A percentile compares a stretch with the other conserved stretches of the same genome.
Conservation (phyloP, 2,329 filamentous ascomycete genomes). For the Trichoderma breve region DNA sequence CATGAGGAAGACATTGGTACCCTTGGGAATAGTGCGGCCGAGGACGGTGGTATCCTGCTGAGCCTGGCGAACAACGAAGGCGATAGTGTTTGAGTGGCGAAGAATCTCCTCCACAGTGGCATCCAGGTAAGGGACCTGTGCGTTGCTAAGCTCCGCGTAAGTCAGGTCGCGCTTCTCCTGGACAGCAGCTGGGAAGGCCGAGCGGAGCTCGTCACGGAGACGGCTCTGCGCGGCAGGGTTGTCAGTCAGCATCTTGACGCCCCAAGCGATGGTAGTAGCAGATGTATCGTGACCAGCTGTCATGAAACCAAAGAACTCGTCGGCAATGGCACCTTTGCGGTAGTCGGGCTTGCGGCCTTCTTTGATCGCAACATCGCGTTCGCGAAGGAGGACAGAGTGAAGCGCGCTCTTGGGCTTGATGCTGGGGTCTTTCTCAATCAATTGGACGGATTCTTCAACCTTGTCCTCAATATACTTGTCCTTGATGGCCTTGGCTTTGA, state of each 20-base stretch:
- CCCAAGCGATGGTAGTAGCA: conserved; percentile 29
- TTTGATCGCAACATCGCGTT: conserved; percentile 1
- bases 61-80: conserved; percentile 32
- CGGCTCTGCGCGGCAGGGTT: conserved; percentile 26
- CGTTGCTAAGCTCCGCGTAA: conserved; percentile 30
- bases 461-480: conserved; percentile 8
- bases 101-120: conserved; percentile 38
- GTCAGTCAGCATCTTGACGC: conserved; percentile 29
- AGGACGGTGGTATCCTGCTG: conserved; percentile 34
- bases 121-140: conserved; percentile 37
- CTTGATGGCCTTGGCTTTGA: conserved; percentile 1
- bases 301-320: conserved; percentile 31
- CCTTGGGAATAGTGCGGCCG: conserved; percentile 35
- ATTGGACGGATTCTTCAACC: conserved; percentile 3
- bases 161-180: conserved; percentile 29
- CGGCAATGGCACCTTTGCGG: conserved; percentile 6
- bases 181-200: conserved; percentile 25
- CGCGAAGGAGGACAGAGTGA: conserved; percentile 5
- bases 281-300: conserved; percentile 33
- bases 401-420: conserved; percentile 5
- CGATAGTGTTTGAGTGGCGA: conserved; percentile 23
- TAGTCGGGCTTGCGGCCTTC: conserved; percentile 9
- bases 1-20: conserved; percentile 32
- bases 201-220: conserved; percentile 28
- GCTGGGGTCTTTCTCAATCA: not conserved